phyloP scores from a whole-genome alignment of 768 basidiomycete species.

The Termitomyces sp. region DNA sequence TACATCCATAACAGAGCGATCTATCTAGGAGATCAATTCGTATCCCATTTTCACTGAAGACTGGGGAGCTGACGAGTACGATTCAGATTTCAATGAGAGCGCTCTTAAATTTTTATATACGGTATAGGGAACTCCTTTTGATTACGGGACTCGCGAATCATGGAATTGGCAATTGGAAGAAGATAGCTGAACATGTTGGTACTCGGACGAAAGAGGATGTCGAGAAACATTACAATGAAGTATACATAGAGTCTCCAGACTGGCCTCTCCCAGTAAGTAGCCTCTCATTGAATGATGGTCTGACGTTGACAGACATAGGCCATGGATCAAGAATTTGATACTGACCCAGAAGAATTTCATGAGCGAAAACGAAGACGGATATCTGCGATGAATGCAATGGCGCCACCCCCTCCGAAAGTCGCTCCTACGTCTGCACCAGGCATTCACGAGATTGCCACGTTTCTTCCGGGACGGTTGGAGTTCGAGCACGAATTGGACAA shows the following conservation, averaged over 20 bases:
- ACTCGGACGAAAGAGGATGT: constrained; percentile 93
- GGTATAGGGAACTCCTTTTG: constrained; percentile 77
- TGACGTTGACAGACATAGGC: constrained; percentile 20
- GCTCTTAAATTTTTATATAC: neutral
- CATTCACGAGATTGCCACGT: constrained; percentile 88
- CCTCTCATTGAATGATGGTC: neutral
- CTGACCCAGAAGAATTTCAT: constrained; percentile 82
- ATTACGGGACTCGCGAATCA: constrained; percentile 83
- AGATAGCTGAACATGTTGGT: constrained; percentile 92
- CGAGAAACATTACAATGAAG: constrained; percentile 78
- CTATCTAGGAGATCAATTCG: constrained; percentile 81
- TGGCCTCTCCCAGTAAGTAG: constrained; percentile 78
- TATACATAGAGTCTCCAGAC: constrained; percentile 72
- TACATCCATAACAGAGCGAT: neutral
- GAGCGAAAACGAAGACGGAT: constrained; percentile 85
- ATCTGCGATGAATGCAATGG: constrained; percentile 64
- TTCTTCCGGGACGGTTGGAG: constrained; percentile 94
- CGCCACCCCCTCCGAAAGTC: constrained; percentile 56
- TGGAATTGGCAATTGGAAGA: constrained; percentile 95
- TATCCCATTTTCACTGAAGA: constrained; percentile 93
- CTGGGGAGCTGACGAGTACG: constrained; percentile 98
- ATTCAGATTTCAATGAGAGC: constrained; percentile 3
- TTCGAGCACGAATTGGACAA: constrained; percentile 98
- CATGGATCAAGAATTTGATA: constrained; percentile 61
- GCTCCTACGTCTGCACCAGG: constrained; percentile 87